Conservation (phyloP, 352 stramenopile species). For the Halophytophthora batemanensis region DNA sequence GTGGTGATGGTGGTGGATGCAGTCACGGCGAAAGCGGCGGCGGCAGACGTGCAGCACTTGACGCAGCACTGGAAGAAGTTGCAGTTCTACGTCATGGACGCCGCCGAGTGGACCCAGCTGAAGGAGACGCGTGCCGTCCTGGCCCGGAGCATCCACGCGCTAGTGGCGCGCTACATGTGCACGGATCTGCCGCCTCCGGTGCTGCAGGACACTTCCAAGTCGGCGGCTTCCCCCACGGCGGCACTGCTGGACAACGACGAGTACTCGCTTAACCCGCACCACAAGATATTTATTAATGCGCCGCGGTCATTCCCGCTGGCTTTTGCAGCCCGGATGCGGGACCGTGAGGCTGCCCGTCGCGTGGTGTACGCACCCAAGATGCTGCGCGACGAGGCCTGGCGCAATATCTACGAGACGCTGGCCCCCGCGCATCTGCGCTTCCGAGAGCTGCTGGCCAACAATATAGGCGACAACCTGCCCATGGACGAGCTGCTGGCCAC, state of each 20-base stretch:
- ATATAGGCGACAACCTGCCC: conserved; percentile 60
- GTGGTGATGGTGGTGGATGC: conserved; percentile 29
- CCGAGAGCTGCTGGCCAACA: conserved; percentile 48
- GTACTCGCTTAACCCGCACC: conserved; percentile 69
- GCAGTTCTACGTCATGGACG: conserved; percentile 76
- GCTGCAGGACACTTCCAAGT: conserved; percentile 54
- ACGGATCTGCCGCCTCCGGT: conserved; percentile 61
- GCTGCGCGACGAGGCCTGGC: conserved; percentile 67
- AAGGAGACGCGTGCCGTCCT: conserved; percentile 53
- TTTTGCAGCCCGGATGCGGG: conserved; percentile 41
- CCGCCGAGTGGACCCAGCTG: conserved; percentile 42
- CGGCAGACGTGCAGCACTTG: conserved; percentile 38
- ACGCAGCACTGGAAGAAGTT: conserved; percentile 64
- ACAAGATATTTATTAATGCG: conserved; percentile 85
- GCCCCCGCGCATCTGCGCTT: conserved; percentile 54
- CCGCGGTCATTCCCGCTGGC: conserved; percentile 61
- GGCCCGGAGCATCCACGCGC: conserved; percentile 58
- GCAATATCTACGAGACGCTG: conserved; percentile 65
- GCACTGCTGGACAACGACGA: conserved; percentile 46
- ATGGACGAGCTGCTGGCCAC: conserved; percentile 63
- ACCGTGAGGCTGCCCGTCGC: conserved; percentile 35
- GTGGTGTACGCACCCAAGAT: conserved; percentile 71
- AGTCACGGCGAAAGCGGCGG: conserved; percentile 31
- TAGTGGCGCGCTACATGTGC: conserved; percentile 65
- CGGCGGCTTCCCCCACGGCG: conserved; percentile 21